Percentiles rank a stretch among this genome's conserved stretches.
phyloP scores from a whole-genome alignment of 192 early-diverging fungal species.

The Linnemannia schmuckeri region DNA sequence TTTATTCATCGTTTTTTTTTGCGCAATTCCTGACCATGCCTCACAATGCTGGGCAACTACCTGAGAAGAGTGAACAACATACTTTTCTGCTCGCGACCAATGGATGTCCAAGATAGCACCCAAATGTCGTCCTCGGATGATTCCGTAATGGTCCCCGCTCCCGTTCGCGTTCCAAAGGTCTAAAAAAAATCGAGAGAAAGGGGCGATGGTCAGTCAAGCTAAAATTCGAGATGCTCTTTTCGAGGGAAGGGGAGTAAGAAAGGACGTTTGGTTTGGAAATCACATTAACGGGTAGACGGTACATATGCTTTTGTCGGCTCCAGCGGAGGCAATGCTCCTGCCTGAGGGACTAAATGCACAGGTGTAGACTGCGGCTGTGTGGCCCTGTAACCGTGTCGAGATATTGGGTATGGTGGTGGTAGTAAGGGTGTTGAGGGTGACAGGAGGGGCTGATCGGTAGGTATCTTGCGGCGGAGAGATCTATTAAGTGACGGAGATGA shows the following conservation, averaged over 20 bases:
- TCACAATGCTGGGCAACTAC: background rate
- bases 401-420: background rate
- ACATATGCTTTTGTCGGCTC: conserved; percentile 9
- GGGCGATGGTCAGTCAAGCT: background rate
- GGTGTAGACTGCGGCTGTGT: background rate
- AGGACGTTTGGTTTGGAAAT: background rate
- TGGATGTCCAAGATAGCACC: conserved; percentile 4
- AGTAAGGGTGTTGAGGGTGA: background rate
- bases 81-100: conserved; percentile 8
- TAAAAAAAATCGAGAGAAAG: background rate
- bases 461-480: background rate
- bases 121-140: conserved; percentile 10
- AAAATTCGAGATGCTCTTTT: background rate
- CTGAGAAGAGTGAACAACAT: background rate
- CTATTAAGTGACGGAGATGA: background rate
- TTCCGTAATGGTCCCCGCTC: background rate
- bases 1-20: background rate
- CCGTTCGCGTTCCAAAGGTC: background rate
- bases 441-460: background rate
- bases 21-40: background rate
- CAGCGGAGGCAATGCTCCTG: background rate
- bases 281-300: background rate
- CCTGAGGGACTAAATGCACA: conserved; percentile 3
- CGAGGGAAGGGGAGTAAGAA: background rate
- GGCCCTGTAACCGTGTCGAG: background rate